Evolutionary conservation across 768 basidiomycete species (phyloP).

Genomic region (Mycena olivaceomarginata): DNA sequence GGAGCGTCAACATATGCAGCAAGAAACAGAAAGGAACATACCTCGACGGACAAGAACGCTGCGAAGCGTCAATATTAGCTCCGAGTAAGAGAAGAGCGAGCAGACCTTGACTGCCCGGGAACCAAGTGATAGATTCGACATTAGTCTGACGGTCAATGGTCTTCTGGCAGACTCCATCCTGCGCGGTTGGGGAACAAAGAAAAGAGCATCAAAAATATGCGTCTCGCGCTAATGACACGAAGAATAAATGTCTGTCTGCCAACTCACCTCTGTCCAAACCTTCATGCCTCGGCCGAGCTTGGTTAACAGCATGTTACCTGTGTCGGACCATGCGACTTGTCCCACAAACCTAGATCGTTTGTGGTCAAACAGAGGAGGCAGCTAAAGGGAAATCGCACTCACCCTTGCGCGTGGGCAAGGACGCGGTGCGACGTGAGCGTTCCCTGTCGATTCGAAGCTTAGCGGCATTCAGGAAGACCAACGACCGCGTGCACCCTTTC

Average conservation of each 20-base stretch:
- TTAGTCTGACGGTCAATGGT: constrained; percentile 75
- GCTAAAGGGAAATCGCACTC: neutral
- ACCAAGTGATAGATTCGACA: constrained; percentile 83
- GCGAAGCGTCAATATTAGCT: neutral
- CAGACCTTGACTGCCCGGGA: constrained; percentile 77
- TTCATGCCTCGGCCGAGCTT: constrained; percentile 80
- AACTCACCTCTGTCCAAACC: constrained; percentile 81
- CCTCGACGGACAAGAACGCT: constrained; percentile 88
- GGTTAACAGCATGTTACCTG: constrained; percentile 76
- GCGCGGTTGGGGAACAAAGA: constrained; percentile 25
- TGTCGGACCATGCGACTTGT: constrained; percentile 88
- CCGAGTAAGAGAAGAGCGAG: neutral
- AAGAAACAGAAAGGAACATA: constrained; percentile 46
- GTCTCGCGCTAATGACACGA: neutral
- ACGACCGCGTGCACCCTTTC: constrained; percentile 64
- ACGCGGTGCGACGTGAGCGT: constrained; percentile 76
- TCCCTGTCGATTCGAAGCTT: constrained; percentile 60
- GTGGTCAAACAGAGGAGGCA: neutral
- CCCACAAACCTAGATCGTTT: constrained; percentile 68
- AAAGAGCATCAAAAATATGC: constrained; percentile 29
- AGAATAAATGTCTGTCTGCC: constrained; percentile 16
- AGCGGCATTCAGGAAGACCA: no score
- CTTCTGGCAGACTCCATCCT: constrained; percentile 83
- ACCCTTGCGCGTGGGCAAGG: constrained; percentile 78
- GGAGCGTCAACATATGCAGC: neutral